Base-by-base conservation (phyloP, 2,329 filamentous ascomycete genomes). In the Ophiostoma piceae region DNA sequence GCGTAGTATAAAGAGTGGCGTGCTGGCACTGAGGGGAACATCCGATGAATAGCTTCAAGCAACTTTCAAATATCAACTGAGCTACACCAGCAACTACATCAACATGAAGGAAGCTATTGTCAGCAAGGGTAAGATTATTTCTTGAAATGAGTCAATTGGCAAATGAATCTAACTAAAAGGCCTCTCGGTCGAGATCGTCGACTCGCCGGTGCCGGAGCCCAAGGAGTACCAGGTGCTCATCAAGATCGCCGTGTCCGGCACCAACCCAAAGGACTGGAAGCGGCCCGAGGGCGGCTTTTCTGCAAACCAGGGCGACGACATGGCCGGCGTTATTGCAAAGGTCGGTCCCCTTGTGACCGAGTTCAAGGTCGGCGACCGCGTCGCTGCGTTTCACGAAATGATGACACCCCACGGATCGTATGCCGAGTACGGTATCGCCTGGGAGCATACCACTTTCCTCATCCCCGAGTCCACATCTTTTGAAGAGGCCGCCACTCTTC, bases 331-430 rank as follows among this genome's bases (percentile, higher is more conserved):
- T 37, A 81, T 89, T 9, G 80, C 86, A 73, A 79, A 81, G 71
- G 83, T 87, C 29, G 87, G 87, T 26, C 75, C 79, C 57, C 79
- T 83, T 51, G 86, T 88, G 1, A 82, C 77, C 70, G 86, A 87
- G 73, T 88, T 88, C 80, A 83, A 82, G 71, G 78, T 79, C 0
- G 86, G 85, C 41, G 85, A 88, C 76, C 82, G 84, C 19, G 85
- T 88, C 0, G 82, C 84, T 9, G 84, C 83, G 3, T 86, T 87
- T 78, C 81, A 84, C 74, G 75, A 80, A 72, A 78, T 80, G 74
- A 22, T 71, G 11, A 74, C 76, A 1, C 75, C 78, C 1, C 74
- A 76, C 54, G 80, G 80, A 7, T 77, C 75, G 71, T 79, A 74
- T 71, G 81, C 79, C 39, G 82, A 84, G 74, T 83, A 82, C 68